Percentiles rank a stretch among this genome's conserved stretches.
Evolutionary conservation across 2,329 filamentous ascomycete species (phyloP).

Genomic region (Periconia sp.): DNA sequence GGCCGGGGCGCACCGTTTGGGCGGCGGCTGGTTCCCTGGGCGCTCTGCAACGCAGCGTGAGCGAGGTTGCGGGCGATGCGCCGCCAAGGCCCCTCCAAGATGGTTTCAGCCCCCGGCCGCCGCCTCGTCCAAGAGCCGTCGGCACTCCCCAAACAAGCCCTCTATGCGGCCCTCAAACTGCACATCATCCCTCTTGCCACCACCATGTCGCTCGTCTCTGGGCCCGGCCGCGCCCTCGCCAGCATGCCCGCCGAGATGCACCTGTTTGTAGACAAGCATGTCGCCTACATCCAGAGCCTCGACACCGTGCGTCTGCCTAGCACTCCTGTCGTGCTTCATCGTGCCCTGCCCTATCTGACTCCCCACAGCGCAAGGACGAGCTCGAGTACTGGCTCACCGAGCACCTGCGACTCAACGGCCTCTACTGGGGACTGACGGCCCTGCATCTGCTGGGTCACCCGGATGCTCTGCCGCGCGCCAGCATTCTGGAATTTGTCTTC

Average conservation of each 20-base stretch:
- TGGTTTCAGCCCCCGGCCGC: constrained; percentile 22
- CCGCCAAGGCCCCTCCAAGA: constrained; percentile 20
- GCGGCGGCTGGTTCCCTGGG: neutral
- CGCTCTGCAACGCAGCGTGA: neutral
- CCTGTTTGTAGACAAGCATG: constrained; percentile 71
- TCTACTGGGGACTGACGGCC: constrained; percentile 95
- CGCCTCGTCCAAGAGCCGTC: constrained; percentile 8
- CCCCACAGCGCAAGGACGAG: constrained; percentile 79
- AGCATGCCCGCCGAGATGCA: constrained; percentile 54
- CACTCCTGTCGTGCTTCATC: constrained; percentile 13
- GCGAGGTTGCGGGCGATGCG: neutral
- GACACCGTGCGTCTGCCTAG: constrained; percentile 70
- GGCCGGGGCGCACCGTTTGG: no score
- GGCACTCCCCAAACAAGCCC: constrained; percentile 4
- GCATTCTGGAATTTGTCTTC: constrained; percentile 90
- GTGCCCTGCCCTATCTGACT: constrained; percentile 40
- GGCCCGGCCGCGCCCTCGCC: constrained; percentile 60
- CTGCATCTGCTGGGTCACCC: constrained; percentile 84
- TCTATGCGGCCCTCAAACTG: constrained; percentile 7
- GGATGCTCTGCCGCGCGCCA: constrained; percentile 78
- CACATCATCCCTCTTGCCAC: constrained; percentile 1
- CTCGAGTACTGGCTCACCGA: constrained; percentile 98
- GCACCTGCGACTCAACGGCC: constrained; percentile 90
- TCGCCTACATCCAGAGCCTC: constrained; percentile 90
- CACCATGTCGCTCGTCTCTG: constrained; percentile 65